phyloP scores from a whole-genome alignment of 768 basidiomycete species.

The Pulveroboletus sp. region DNA sequence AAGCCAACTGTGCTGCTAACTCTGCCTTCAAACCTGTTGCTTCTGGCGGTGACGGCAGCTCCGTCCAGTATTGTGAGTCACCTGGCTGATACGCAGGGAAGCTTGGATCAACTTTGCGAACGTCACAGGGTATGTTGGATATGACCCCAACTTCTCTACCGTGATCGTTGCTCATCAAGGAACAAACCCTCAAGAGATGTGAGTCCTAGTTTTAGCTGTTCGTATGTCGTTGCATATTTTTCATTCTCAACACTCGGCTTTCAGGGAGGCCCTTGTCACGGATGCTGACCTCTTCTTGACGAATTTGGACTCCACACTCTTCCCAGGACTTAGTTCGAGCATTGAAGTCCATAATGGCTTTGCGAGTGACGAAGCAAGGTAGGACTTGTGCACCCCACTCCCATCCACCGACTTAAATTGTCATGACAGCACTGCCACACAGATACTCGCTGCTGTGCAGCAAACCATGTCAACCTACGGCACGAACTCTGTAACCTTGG shows the following conservation, averaged over 20 bases:
- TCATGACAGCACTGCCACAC: slow-evolving; percentile 33
- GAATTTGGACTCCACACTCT: slow-evolving; percentile 38
- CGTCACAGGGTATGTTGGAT: slow-evolving; percentile 48
- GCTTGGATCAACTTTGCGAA: not conserved
- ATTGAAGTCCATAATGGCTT: slow-evolving; percentile 49
- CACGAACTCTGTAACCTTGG: slow-evolving; percentile 38
- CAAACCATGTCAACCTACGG: slow-evolving; percentile 33
- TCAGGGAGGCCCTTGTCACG: slow-evolving; percentile 36
- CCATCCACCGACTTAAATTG: not conserved
- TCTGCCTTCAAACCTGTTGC: slow-evolving; percentile 44
- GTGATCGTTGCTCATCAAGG: slow-evolving; percentile 39
- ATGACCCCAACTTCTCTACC: slow-evolving; percentile 34
- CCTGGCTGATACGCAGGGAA: not conserved
- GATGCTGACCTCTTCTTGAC: slow-evolving; percentile 38
- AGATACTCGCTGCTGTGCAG: slow-evolving; percentile 43
- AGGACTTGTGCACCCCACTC: slow-evolving; percentile 8
- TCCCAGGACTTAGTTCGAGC: slow-evolving; percentile 43
- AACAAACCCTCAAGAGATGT: slow-evolving; percentile 31
- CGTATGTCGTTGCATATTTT: not conserved
- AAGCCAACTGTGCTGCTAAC: slow-evolving; percentile 47
- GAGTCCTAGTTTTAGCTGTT: not conserved
- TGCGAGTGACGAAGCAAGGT: slow-evolving; percentile 40
- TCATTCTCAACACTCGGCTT: not conserved
- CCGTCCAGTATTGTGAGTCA: slow-evolving; percentile 39
- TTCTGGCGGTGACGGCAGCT: slow-evolving; percentile 43